Percentiles rank a stretch among this genome's conserved stretches.
These are phyloP conservation scores for Sisymbrium altissimum DNA, from an alignment of 345 rosid species.

Conservation along the genomic window DNA sequence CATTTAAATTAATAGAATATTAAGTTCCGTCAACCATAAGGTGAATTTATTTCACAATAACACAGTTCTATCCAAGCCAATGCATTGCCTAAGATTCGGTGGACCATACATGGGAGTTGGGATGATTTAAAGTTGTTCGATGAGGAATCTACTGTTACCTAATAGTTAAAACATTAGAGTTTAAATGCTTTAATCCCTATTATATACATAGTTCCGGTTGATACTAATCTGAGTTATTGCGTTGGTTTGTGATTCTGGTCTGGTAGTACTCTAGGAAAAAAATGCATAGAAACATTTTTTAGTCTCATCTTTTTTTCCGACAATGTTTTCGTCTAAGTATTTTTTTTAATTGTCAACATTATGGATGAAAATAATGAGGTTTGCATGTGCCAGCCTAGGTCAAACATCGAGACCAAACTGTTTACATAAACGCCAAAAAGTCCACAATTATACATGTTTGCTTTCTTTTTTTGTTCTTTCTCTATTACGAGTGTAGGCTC, in stretches of 20 bases:
- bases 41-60: too few species aligned
- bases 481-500: neutral
- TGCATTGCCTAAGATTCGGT: neutral
- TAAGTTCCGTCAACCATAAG: too few species aligned
- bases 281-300: neutral
- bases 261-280: neutral
- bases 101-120: neutral
- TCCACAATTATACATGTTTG: neutral
- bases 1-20: too few species aligned
- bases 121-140: neutral
- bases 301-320: neutral
- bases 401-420: constrained; percentile 18
- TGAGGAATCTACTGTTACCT: neutral
- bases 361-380: constrained; percentile 20
- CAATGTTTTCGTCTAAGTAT: neutral
- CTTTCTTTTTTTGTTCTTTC: neutral
- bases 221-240: neutral
- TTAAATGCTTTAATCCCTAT: neutral
- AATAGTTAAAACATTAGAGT: neutral
- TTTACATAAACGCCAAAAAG: neutral
- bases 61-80: too few species aligned
- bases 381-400: constrained; percentile 30
- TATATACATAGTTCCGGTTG: neutral
- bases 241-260: neutral
- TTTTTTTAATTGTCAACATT: neutral